A percentile compares a stretch with the other conserved stretches of the same genome.
Conservation (phyloP, 2,329 filamentous ascomycete genomes). For the Cadophora gregata region DNA sequence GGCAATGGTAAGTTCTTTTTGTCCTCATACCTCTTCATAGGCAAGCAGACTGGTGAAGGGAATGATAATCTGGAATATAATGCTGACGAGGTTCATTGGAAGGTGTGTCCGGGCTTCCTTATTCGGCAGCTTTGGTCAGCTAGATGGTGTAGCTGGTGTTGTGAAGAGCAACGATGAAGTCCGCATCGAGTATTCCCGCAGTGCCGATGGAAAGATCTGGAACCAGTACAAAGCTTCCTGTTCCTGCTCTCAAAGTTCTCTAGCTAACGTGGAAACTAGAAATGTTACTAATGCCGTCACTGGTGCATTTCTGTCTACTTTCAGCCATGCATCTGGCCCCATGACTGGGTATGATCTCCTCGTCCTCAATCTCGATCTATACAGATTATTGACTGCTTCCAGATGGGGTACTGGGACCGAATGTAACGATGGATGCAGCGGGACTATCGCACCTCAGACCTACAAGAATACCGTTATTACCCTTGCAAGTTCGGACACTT, state of each 20-base stretch:
- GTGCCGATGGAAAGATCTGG: constrained; percentile 34
- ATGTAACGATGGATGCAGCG: constrained; percentile 47
- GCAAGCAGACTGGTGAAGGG: neutral
- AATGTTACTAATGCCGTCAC: constrained; percentile 47
- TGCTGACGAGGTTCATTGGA: neutral
- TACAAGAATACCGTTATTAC: constrained; percentile 50
- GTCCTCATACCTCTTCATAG: neutral
- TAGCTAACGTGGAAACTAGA: neutral
- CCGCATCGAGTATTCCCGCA: constrained; percentile 41
- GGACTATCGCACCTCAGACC: constrained; percentile 48
- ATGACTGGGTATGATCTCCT: constrained; percentile 44
- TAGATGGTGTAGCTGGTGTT: constrained; percentile 39
- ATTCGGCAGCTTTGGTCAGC: constrained; percentile 51
- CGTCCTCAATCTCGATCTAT: neutral
- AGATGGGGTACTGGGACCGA: constrained; percentile 50
- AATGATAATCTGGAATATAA: neutral
- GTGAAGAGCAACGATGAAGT: constrained; percentile 43
- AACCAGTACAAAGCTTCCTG: constrained; percentile 30
- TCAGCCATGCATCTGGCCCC: constrained; percentile 46
- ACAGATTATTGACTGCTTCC: neutral
- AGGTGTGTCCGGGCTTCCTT: constrained; percentile 50
- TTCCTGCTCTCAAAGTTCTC: neutral
- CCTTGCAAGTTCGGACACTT: constrained; percentile 44
- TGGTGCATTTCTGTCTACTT: constrained; percentile 45
- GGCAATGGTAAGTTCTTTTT: constrained; percentile 47